Evolutionary conservation across 345 rosid genomes (phyloP), one percentile per base, ranked within the genome.

Genomic region (Viola odorata): DNA sequence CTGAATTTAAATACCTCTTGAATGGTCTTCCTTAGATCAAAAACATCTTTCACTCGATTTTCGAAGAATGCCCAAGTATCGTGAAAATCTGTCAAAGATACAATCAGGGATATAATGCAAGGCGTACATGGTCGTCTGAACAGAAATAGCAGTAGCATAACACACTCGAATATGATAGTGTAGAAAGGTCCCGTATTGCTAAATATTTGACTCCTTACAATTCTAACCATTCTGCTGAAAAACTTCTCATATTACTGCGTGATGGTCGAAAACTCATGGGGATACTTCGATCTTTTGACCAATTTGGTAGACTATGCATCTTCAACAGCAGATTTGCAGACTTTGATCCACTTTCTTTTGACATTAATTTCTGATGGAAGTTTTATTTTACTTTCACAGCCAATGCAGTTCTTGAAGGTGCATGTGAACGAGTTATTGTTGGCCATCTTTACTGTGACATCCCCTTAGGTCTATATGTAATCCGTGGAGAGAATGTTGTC

Each of bases 401-500:
- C 57, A 94, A 94, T 84, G 97, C 96, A 60, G 97, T 90, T 73
- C 84, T 90, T 54, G 99, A 90, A 78, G 81, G 91, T 71, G 97
- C 99, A 4, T 88, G 95, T 58, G 97, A 94, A 74, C 82, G 99
- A 78, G 92, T 86, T 44, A 90, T 94, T 61, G 97, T 94, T 48
- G 99, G 97, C 40, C 89, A 85, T 13, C 83, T 84, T 52, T 94
- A 84, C 48, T 90, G 96, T 14, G 97, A 94, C 62, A 90, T 94
- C 63, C 97, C 97, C 49, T 71, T 90, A 72, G 99, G 97, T 74
- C 83, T 90, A 40, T 94, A 94, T 66, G 85, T 94, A 55, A 88
- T 90, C 57, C 91, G 97, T 54, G 96, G 95, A 14, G 98, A 92
- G 80, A 94, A 94, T 86, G 96, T 90, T 66, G 99, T 90, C 68